Evolutionary conservation across 495 filamentous ascomycete species (phyloP).

Genomic region (Penicillium macrosclerotiorum): DNA sequence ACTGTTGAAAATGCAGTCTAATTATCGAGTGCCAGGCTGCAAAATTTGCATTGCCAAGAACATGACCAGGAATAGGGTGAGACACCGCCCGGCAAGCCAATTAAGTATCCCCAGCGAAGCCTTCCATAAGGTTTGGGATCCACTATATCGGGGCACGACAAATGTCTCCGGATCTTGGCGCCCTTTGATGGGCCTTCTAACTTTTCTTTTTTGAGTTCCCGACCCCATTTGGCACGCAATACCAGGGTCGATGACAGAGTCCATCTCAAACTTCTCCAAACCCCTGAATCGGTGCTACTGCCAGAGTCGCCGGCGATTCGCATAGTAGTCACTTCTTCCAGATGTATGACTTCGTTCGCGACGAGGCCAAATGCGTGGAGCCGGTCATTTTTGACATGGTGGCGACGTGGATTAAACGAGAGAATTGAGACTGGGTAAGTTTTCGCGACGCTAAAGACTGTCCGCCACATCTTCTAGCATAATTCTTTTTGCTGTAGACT

Average conservation of each 20-base stretch:
- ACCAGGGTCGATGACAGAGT: not conserved
- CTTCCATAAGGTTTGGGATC: not conserved
- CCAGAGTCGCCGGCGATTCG: conserved; percentile 5
- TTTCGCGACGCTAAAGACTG: not conserved
- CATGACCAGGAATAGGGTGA: not conserved
- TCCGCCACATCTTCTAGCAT: not conserved
- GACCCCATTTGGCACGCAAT: not conserved
- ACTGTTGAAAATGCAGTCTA: conserved; percentile 75
- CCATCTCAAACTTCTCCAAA: not conserved
- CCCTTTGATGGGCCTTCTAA: not conserved
- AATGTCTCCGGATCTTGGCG: not conserved
- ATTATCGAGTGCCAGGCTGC: conserved; percentile 40
- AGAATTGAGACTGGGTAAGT: conserved; percentile 1
- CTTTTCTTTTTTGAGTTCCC: not conserved
- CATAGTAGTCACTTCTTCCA: not conserved
- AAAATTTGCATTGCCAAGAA: conserved; percentile 3
- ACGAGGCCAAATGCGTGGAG: not conserved
- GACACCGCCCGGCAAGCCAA: not conserved
- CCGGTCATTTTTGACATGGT: conserved; percentile 3
- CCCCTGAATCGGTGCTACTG: not conserved
- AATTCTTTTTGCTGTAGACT: no score
- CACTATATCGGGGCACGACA: not conserved
- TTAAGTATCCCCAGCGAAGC: not conserved
- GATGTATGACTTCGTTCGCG: not conserved
- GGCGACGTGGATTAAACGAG: not conserved